These are phyloP conservation scores for Ceriops tagal DNA, from an alignment of 345 rosid genomes.

Conservation along the genomic window DNA sequence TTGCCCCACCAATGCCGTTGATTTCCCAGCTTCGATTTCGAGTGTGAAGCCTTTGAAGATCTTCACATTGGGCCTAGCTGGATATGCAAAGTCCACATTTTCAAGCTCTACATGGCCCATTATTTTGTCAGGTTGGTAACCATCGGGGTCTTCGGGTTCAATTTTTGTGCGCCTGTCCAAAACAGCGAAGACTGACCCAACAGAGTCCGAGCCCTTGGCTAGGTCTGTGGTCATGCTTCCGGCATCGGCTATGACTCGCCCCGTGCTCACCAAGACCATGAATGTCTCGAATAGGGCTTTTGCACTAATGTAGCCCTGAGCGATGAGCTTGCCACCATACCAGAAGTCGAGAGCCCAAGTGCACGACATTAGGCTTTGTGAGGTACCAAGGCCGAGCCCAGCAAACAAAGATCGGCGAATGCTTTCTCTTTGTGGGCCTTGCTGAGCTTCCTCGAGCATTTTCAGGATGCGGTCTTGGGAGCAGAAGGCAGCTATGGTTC, in stretches of 20 bases:
- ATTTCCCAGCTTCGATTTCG: constrained; percentile 28
- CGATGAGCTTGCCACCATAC: constrained; percentile 31
- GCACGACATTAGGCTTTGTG: constrained; percentile 38
- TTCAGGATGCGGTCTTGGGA: constrained; percentile 37
- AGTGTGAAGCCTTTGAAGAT: constrained; percentile 24
- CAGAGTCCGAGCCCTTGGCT: constrained; percentile 25
- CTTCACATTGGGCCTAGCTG: constrained; percentile 25
- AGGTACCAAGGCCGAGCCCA: constrained; percentile 36
- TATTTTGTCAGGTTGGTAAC: constrained; percentile 12
- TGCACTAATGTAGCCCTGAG: constrained; percentile 18
- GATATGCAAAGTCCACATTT: constrained; percentile 29
- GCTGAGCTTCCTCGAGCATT: constrained; percentile 42
- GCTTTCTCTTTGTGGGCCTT: constrained; percentile 37
- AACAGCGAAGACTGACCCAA: constrained; percentile 23
- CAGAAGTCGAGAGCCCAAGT: constrained; percentile 33
- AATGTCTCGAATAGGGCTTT: constrained; percentile 27
- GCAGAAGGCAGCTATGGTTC: constrained; percentile 40
- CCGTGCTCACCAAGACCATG: constrained; percentile 27
- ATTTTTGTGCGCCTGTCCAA: constrained; percentile 26
- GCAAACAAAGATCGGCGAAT: constrained; percentile 27
- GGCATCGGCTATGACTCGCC: constrained; percentile 30
- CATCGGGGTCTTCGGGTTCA: constrained; percentile 21
- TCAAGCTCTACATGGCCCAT: constrained; percentile 14
- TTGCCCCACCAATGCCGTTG: constrained; percentile 31
- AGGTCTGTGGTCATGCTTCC: constrained; percentile 29